These are phyloP conservation scores for Phaseolus lunatus DNA, from an alignment of 306 rosid species.

Conservation along the genomic window DNA sequence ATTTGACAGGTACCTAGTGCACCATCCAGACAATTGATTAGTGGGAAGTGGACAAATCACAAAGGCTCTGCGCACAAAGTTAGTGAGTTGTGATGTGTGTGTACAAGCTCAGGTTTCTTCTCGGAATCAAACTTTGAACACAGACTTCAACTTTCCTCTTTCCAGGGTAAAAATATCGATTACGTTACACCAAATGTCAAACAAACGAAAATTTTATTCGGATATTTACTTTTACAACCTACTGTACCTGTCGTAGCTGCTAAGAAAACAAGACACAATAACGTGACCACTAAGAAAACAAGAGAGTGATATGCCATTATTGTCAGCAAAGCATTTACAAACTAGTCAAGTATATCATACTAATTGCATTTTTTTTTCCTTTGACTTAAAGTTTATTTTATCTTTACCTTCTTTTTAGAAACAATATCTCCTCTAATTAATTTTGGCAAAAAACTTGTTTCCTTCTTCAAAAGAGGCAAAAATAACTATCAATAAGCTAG, in stretches of 20 bases:
- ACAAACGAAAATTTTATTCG: neutral
- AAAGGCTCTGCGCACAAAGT: conserved; percentile 30
- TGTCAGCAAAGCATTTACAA: neutral
- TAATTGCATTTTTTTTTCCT: conserved; percentile 34
- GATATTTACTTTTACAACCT: conserved; percentile 22
- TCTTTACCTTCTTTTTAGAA: neutral
- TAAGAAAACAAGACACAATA: neutral
- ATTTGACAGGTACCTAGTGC: conserved; percentile 31
- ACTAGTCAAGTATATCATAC: neutral
- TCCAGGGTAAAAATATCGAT: conserved; percentile 4
- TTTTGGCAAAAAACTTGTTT: neutral
- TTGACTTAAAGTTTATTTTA: neutral
- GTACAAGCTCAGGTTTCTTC: conserved; percentile 20
- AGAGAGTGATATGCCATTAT: neutral
- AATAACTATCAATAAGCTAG: neutral
- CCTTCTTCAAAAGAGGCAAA: neutral
- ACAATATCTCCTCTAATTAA: neutral
- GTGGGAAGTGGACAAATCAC: conserved; percentile 35
- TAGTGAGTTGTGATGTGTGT: conserved; percentile 17
- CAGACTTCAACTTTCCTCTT: conserved; percentile 16
- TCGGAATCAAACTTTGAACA: conserved; percentile 18
- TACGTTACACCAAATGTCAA: neutral
- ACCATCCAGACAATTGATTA: conserved; percentile 31
- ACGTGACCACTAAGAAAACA: neutral
- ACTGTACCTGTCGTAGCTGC: conserved; percentile 3